Base-by-base conservation (phyloP, 2,329 filamentous ascomycete species). In the Hypomyces perniciosus region DNA sequence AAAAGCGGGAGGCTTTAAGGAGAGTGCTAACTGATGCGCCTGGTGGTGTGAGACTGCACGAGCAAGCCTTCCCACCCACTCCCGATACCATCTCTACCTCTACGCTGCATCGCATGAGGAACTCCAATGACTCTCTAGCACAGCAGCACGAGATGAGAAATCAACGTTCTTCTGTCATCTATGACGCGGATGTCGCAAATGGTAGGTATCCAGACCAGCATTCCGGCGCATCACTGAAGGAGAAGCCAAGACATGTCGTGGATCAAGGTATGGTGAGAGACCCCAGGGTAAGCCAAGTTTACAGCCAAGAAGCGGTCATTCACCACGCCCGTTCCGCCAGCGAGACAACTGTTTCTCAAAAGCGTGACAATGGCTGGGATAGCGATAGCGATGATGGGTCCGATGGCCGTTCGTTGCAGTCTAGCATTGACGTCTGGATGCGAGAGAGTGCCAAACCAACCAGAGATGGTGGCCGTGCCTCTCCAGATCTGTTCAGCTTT, bases 51-150 rank as follows among this genome's bases (percentile, higher is more conserved):
- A 65, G 68, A 58, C 53, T 72, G 2, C 67, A 72, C 48, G 69
- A 73, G 5, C 71, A 74, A 13, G 65, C 64, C 13, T 65, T 82
- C 2, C 80, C 80, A 8, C 80, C 80, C 0, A 83, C 80, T 0
- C 80, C 80, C 0, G 79, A 83, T 56, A 83, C 80, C 0, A 77
- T 81, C 20, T 80, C 79, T 1, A 80, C 77, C 2, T 76, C 76
- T 2, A 79, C 77, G 0, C 67, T 83, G 33, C 69, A 72, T 5
- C 70, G 72, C 10, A 76, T 72, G 52, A 71, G 79, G 54, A 72
- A 70, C 44, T 80, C 78, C 0, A 71, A 74, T 48, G 78, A 81
- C 40, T 73, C 72, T 0, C 60, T 78, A 1, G 62, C 66, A 0
- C 68, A 62, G 6, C 65, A 67, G 4, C 63, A 61, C 2, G 60